A percentile compares a stretch with the other conserved stretches of the same genome.
These are phyloP conservation scores for Lignosus rhinocerotis DNA, from an alignment of 1,284 basidiomycete species.

Conservation along the genomic window DNA sequence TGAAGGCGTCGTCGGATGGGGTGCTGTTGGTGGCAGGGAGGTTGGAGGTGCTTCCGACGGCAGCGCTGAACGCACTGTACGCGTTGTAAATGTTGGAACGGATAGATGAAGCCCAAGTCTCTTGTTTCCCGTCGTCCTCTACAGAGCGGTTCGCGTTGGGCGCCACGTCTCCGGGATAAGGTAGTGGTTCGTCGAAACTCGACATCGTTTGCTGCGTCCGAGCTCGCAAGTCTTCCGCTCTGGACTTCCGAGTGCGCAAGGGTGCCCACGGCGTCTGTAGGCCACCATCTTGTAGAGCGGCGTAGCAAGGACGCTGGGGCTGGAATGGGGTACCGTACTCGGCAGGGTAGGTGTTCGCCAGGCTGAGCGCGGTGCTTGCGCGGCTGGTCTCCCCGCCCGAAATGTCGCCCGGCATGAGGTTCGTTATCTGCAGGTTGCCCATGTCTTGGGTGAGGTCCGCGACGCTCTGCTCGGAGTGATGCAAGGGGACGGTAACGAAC, in stretches of 20 bases:
- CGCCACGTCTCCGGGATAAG: conserved; percentile 23
- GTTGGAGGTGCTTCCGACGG: conserved; percentile 25
- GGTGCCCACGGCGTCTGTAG: conserved; percentile 28
- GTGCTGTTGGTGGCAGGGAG: not conserved
- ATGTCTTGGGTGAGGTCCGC: conserved; percentile 36
- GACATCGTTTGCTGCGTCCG: conserved; percentile 1
- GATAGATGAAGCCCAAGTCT: conserved; percentile 36
- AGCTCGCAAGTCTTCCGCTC: not conserved
- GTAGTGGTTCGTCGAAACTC: conserved; percentile 15
- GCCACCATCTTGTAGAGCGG: conserved; percentile 23
- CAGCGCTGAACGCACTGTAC: conserved; percentile 35
- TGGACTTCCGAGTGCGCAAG: conserved; percentile 6
- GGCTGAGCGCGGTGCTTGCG: conserved; percentile 29
- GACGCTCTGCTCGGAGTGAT: conserved; percentile 26
- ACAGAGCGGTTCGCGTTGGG: not conserved
- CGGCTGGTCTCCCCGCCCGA: conserved; percentile 39
- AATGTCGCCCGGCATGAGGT: conserved; percentile 44
- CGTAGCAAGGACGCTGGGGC: conserved; percentile 25
- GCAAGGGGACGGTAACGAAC: conserved; percentile 27
- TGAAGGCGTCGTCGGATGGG: conserved; percentile 15
- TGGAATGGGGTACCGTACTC: conserved; percentile 28
- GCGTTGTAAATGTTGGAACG: conserved; percentile 39
- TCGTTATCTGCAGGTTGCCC: conserved; percentile 41
- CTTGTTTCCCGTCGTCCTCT: not conserved
- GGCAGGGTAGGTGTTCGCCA: conserved; percentile 9